Conservation (phyloP, 768 basidiomycete genomes). For the Hortiboletus flavorubellus region DNA sequence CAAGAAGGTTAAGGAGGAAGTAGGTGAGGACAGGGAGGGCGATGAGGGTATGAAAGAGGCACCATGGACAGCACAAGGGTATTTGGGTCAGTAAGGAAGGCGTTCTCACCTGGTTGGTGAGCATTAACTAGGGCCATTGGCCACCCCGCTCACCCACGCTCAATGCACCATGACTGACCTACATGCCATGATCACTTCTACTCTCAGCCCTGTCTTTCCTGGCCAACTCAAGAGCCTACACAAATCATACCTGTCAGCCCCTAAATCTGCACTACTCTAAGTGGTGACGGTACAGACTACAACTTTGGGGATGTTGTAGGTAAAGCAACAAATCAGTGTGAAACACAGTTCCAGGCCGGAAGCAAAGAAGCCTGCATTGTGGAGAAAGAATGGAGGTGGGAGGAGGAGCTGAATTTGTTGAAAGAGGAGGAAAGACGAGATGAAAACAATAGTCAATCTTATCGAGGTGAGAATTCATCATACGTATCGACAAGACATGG, state of each 20-base stretch:
- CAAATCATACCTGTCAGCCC: conserved; percentile 69
- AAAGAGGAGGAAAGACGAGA: conserved; percentile 96
- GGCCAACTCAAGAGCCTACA: conserved; percentile 97
- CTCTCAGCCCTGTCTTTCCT: conserved; percentile 82
- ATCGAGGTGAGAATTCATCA: conserved; percentile 68
- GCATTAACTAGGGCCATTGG: no score
- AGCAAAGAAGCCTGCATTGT: conserved; percentile 71
- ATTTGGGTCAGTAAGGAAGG: no score
- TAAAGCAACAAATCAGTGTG: conserved; percentile 57
- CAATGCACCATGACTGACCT: conserved; percentile 49
- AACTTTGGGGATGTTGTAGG: conserved; percentile 84
- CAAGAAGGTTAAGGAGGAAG: no score
- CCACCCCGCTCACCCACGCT: no score
- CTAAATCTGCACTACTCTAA: conserved; percentile 75
- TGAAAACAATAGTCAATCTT: conserved; percentile 95
- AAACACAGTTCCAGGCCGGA: conserved; percentile 59
- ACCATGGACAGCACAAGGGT: no score
- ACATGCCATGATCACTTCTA: conserved; percentile 65
- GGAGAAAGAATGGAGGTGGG: conserved; percentile 76
- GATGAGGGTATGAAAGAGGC: no score
- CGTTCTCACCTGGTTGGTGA: no score
- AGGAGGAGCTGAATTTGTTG: conserved; percentile 74
- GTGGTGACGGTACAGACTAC: conserved; percentile 62
- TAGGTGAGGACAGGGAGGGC: no score
- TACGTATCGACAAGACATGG: neutral